Evolutionary conservation across 148 eudicot species (phyloP).

Genomic region (Spergularia marina): DNA sequence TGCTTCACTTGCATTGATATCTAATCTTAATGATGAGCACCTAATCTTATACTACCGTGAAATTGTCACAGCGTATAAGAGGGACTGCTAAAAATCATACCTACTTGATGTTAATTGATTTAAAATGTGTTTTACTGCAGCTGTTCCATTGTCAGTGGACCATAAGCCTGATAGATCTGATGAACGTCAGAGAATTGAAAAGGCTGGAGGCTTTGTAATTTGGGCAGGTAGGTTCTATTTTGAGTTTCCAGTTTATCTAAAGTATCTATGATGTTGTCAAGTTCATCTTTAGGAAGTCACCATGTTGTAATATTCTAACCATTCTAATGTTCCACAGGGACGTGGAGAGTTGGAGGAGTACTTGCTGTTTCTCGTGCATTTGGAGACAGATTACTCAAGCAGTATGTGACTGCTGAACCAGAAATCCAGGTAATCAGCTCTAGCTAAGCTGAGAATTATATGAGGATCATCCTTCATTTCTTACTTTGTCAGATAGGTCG

Average conservation of each 20-base stretch:
- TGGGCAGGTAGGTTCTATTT: conserved; percentile 59
- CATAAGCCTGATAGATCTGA: conserved; percentile 81
- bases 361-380: conserved; percentile 81
- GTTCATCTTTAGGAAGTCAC: neutral
- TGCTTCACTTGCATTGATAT: no score
- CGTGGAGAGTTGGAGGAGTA: conserved; percentile 95
- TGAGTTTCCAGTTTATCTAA: neutral
- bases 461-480: neutral
- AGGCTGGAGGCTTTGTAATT: conserved; percentile 70
- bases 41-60: neutral
- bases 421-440: conserved; percentile 54
- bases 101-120: neutral
- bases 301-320: neutral
- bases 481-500: neutral
- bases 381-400: conserved; percentile 63
- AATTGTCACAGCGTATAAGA: neutral
- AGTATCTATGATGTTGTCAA: neutral
- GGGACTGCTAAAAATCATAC: neutral
- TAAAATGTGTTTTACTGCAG: conserved; percentile 36
- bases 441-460: neutral
- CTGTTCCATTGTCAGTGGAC: conserved; percentile 62
- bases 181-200: conserved; percentile 77
- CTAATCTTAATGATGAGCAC: no score
- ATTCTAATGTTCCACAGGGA: conserved; percentile 37
- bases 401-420: conserved; percentile 71